Evolutionary conservation across 768 basidiomycete genomes (phyloP).

Genomic region (Lactifluus pinguis): DNA sequence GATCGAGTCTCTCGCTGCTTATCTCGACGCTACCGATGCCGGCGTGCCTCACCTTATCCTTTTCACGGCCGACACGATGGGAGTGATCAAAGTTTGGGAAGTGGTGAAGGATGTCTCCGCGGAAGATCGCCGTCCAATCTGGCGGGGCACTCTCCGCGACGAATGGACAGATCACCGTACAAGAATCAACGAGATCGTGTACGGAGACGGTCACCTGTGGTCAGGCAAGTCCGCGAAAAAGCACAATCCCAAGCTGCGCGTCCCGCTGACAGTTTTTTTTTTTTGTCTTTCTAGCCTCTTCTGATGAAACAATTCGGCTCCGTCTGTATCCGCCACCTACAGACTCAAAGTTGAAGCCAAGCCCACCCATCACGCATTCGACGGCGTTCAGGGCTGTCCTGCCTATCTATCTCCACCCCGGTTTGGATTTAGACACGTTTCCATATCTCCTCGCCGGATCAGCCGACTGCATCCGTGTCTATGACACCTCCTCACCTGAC

Average conservation of each 20-base stretch:
- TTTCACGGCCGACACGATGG: constrained; percentile 90
- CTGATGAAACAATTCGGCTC: constrained; percentile 77
- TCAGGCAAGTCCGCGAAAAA: constrained; percentile 47
- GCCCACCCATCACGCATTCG: constrained; percentile 50
- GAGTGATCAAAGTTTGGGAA: constrained; percentile 75
- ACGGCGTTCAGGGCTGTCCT: constrained; percentile 65
- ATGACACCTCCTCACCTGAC: constrained; percentile 60
- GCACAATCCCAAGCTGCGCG: not conserved
- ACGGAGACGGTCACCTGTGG: constrained; percentile 74
- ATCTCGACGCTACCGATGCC: constrained; percentile 23
- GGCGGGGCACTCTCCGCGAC: constrained; percentile 41
- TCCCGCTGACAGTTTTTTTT: not conserved
- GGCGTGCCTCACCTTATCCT: constrained; percentile 35
- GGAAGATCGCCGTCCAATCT: constrained; percentile 34
- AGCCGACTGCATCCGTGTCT: constrained; percentile 76
- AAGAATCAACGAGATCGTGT: constrained; percentile 63
- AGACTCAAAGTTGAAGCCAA: constrained; percentile 28
- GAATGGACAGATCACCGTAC: constrained; percentile 74
- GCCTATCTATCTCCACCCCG: constrained; percentile 51
- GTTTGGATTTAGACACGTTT: constrained; percentile 34
- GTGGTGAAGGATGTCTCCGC: constrained; percentile 36
- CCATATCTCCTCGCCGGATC: constrained; percentile 75
- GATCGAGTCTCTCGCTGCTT: constrained; percentile 67
- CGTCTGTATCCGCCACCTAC: constrained; percentile 34
- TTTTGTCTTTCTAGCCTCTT: constrained; percentile 50